Evolutionary conservation across 2,329 filamentous ascomycete species (phyloP).

Genomic region (Graphilbum sp.): DNA sequence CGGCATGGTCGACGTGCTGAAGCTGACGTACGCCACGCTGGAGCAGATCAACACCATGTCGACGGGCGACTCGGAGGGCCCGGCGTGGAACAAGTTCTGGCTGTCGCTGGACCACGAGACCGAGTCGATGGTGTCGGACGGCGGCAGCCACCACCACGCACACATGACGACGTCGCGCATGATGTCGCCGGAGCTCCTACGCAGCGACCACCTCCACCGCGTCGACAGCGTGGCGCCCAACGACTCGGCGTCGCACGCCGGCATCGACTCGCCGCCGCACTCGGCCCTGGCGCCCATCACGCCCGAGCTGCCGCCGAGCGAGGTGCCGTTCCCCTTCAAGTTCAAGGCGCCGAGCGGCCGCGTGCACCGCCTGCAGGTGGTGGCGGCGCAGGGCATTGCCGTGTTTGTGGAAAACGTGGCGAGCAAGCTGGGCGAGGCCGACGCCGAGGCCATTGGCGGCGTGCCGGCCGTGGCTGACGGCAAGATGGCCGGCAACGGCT

Average conservation of each 20-base stretch:
- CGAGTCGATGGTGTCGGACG: constrained; percentile 90
- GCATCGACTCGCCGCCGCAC: constrained; percentile 58
- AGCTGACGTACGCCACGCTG: constrained; percentile 92
- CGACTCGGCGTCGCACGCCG: constrained; percentile 88
- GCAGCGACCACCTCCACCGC: constrained; percentile 42
- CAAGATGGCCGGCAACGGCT: constrained; percentile 64
- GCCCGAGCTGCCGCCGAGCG: constrained; percentile 42
- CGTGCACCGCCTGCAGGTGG: constrained; percentile 79
- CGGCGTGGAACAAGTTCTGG: constrained; percentile 99
- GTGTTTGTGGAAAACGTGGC: constrained; percentile 64
- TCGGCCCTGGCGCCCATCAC: constrained; percentile 34
- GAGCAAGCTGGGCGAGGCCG: constrained; percentile 58
- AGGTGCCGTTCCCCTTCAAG: constrained; percentile 88
- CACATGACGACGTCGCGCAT: constrained; percentile 45
- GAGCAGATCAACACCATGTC: constrained; percentile 97
- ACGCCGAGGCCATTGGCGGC: constrained; percentile 73
- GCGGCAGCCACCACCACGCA: constrained; percentile 57
- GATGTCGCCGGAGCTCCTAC: constrained; percentile 54
- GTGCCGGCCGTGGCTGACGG: constrained; percentile 63
- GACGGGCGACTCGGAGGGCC: constrained; percentile 75
- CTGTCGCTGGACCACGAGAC: constrained; percentile 87
- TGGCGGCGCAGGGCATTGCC: constrained; percentile 62
- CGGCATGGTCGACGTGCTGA: constrained; percentile 97
- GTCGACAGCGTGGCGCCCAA: constrained; percentile 76
- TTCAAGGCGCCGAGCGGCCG: constrained; percentile 95